Base-by-base conservation (phyloP, 306 rosid species). In the Alnus rubra region DNA sequence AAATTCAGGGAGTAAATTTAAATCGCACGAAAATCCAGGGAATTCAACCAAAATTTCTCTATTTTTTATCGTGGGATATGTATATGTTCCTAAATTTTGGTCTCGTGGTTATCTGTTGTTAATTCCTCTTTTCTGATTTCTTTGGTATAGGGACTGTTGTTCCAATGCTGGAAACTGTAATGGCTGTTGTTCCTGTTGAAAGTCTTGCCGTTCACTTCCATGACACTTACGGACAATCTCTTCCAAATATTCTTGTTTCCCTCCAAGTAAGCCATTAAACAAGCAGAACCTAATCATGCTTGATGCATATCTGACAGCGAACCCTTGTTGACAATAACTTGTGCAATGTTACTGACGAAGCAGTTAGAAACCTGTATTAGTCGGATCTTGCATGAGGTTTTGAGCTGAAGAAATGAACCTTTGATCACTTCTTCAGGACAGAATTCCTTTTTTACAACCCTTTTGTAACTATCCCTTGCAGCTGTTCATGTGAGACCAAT, bases 161-260 rank as follows among this genome's bases (percentile, higher is more conserved):
- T 79, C 97, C 94, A 7, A 91, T 93, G 98, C 97, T 93, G 70
- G 80, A 88, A 82, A 93, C 94, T 73, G 98, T 89, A 47, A 89
- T 93, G 92, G 92, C 90, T 60, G 88, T 87, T 76, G 94, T 91
- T 79, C 98, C 98, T 4, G 74, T 80, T 51, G 94, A 89, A 50
- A 91, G 83, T 83, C 88, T 93, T 73, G 97, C 98, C 30, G 98
- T 93, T 76, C 98, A 93, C 88, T 93, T 91, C 88, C 98, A 93
- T 77, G 98, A 93, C 90, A 93, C 97, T 73, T 93, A 93, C 16
- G 98, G 97, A 19, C 98, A 93, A 83, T 88, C 97, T 72, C 93
- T 93, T 80, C 80, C 94, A 69, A 93, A 93, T 74, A 93, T 93
- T 80, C 87, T 93, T 16, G 80, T 89, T 9, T 91, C 98, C 76